Evolutionary conservation across 805 yeast genomes (phyloP), one percentile per base, ranked within the genome.

Genomic region (Metschnikowia lachancei): DNA sequence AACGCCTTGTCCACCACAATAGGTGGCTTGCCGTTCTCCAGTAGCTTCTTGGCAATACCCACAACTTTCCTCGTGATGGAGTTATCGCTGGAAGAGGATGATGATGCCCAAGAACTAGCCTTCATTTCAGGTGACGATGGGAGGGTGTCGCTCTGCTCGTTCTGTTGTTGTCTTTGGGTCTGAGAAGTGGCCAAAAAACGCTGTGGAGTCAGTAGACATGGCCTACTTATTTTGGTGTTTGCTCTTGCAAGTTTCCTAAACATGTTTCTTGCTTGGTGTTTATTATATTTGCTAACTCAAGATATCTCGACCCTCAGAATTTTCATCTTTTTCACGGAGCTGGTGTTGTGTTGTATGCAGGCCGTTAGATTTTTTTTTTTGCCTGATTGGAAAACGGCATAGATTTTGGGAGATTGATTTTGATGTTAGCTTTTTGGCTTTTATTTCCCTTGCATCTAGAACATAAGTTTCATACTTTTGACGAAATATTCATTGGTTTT

Each of bases 111-210:
- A 26, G 66, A 55, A 19, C 36, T 32, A 3, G 54, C 53, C 51
- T 60, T 64, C 72, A 67, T 66, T 39, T 63, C 68, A 17, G 63
- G 60, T 10, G 60, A 53, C 4, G 71, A 65, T 3, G 70, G 70
- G 35, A 51, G 52, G n/a, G 39, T 18, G 4, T 43, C 41, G 22
- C 38, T 18, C 20, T 40, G 18, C 16, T 17, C 41, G 34, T 32
- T 18, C 28, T 31, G 38, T 19, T 35, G 20, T 14, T 31, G 38
- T n/a, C 10, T 24, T 9, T 29, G 20, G 24, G 28, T 19, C 14
- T 30, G 30, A 12, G 47, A 38, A 11, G 36, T 11, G 24, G 47
- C 18, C 28, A 45, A 45, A 45, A 39, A 36, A 6, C 48, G 48
- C 26, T 16, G 33, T 2, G 40, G 32, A 10, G 28, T 16, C 41